Evolutionary conservation across 306 rosid species (phyloP), one percentile per base, ranked within the genome.

Genomic region (Vigna mungo): DNA sequence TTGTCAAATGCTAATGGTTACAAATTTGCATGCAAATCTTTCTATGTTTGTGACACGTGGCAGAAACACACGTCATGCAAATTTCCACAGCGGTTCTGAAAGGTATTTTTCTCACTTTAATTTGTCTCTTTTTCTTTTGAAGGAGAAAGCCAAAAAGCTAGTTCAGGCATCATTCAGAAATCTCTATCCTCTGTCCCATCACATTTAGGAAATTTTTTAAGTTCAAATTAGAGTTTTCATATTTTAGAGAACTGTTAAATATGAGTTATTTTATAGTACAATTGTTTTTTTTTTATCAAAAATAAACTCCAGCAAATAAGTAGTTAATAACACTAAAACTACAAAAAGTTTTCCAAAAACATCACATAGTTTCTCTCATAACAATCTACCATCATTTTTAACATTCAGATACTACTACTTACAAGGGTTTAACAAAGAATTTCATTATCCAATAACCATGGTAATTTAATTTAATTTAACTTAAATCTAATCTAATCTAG

Each of bases 61-160:
- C 68, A 36, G 27, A 1, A 8, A 16, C 77, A 61, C 74, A 84
- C 79, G 41, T 76, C 83, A 88, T 84, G 88, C 85, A 81, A 85
- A 73, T 63, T 60, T 49, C 1, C n/a, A 75, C 1, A 48, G 10
- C 44, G 77, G 32, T 85, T 75, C 56, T 48, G 17, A 53, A 18
- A 47, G 82, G 89, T 89, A 88, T 87, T 79, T 71, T 78, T 56
- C 80, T 61, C 68, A 14, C 62, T 78, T 54, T n/a, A 16, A 62
- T 34, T 68, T 54, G 43, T 73, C 52, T 21, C 51, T 43, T 74
- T 68, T 76, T 60, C 41, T 34, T 34, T 5, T 1, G 27, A 71
- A 56, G n/a, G 30, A 2, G n/a, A 78, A 66, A 51, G 47, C 82
- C 78, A 85, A 79, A 75, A 78, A 2, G 74, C 14, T 62, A 68